A percentile compares a stretch with the other conserved stretches of the same genome.
Conservation (phyloP, 2,329 filamentous ascomycete genomes). For the Stagonosporopsis rhizophila region DNA sequence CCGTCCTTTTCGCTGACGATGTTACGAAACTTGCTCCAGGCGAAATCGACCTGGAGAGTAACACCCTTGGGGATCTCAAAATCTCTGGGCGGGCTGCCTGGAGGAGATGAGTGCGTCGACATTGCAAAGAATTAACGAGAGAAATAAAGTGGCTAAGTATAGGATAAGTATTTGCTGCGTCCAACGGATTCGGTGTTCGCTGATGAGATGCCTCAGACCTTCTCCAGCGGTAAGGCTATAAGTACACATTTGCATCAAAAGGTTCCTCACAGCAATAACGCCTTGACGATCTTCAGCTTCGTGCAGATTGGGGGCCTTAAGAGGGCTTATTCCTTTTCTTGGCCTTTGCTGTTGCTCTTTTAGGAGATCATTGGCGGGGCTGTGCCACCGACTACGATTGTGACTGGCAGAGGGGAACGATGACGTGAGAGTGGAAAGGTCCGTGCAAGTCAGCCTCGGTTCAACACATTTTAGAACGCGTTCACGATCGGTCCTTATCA, state of each 20-base stretch:
- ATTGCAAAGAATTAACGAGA: no score
- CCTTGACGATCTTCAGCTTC: neutral
- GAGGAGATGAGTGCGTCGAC: slow-evolving; percentile 4
- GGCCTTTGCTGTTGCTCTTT: slow-evolving; percentile 8
- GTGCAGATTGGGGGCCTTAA: slow-evolving; percentile 6
- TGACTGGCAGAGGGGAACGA: neutral
- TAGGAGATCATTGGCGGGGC: slow-evolving; percentile 4
- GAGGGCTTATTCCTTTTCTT: neutral
- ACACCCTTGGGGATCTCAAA: slow-evolving; percentile 15
- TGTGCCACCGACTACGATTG: neutral
- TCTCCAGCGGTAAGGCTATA: neutral
- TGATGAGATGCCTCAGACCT: neutral
- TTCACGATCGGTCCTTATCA: no score
- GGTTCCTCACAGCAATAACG: neutral
- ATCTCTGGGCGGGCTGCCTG: neutral
- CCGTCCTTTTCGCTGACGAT: slow-evolving; percentile 21
- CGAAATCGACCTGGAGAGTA: slow-evolving; percentile 27
- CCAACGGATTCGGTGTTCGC: neutral
- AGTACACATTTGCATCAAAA: neutral
- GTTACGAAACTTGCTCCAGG: slow-evolving; percentile 32
- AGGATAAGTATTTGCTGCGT: neutral
- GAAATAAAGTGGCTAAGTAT: no score
- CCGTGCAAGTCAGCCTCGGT: neutral
- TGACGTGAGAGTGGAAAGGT: slow-evolving; percentile 8
- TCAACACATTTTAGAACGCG: no score